Base-by-base conservation (phyloP, 148 eudicot genomes). In the Vaccinium macrocarpon region DNA sequence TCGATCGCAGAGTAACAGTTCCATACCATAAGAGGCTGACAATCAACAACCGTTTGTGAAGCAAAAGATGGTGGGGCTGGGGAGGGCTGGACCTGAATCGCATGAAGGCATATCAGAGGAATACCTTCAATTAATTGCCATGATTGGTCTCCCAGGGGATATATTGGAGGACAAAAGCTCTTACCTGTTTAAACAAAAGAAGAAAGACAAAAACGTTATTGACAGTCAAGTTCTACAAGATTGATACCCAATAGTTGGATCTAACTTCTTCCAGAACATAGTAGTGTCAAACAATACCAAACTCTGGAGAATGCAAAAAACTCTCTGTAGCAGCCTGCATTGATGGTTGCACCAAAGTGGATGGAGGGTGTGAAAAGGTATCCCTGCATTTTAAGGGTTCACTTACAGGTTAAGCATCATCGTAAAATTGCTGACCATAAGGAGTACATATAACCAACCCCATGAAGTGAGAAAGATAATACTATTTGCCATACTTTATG, bases 331-430 rank as follows among this genome's bases (percentile, higher is more conserved):
- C 84, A 62, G 88, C 81, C 87, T 87, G 91, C 91, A 92, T 92
- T 62, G 93, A 91, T 68, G 99, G 99, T 90, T 97, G 99, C 79
- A 97, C 89, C 70, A 97, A 91, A 35, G 99, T 91, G 89, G 97
- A 95, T 50, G 98, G 97, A 85, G 98, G 95, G 46, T 81, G 91
- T 76, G 97, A 92, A 90, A 91, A 93, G 72, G 96, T 93, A 92
- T 97, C 99, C 89, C 99, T 97, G 96, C 88, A 91, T 71, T 83
- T 57, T 42, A 79, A 76, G 78, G 46, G 82, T 82, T 16, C 61
- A 74, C 51, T 73, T 16, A 50, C 57, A 13, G 29, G 15, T 70
- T 79, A 70, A 59, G 38, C 18, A 79, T 52, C 48, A 29, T 82
- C 51, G 64, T 12, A 71, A 10, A 78, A 57, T 68, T 12, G 9